Evolutionary conservation across 164 flowering plant genomes (phyloP).

Genomic region (Akebia trifoliata): DNA sequence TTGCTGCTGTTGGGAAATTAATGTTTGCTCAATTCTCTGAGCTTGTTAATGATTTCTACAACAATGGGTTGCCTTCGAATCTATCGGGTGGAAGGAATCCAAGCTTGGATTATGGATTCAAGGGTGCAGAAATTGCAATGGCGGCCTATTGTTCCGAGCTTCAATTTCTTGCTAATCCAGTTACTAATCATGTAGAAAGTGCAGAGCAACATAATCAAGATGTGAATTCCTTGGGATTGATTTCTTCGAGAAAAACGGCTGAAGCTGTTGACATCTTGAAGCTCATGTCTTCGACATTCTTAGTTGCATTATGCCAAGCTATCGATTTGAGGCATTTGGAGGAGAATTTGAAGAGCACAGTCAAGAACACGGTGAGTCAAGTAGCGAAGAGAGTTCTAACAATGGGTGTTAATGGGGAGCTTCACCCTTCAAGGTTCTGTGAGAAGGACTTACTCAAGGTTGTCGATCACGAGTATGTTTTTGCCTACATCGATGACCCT

Average conservation of each 20-base stretch:
- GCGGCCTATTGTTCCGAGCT: conserved; percentile 62
- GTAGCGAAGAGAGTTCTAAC: conserved; percentile 46
- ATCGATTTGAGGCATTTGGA: conserved; percentile 59
- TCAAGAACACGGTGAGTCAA: conserved; percentile 50
- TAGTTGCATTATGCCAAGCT: conserved; percentile 57
- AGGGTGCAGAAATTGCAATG: conserved; percentile 61
- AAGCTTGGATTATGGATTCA: conserved; percentile 64
- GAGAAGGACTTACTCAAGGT: conserved; percentile 57
- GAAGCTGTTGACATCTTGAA: conserved; percentile 56
- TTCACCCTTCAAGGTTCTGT: conserved; percentile 54
- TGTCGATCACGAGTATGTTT: conserved; percentile 42
- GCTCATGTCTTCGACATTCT: conserved; percentile 52
- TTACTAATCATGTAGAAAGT: conserved; percentile 63
- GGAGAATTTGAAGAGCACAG: conserved; percentile 46
- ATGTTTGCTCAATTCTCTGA: conserved; percentile 69
- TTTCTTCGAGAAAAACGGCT: conserved; percentile 52
- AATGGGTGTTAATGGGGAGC: conserved; percentile 46
- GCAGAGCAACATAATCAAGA: conserved; percentile 72
- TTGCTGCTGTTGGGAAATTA: conserved; percentile 59
- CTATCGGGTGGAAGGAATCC: conserved; percentile 59
- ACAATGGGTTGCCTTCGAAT: conserved; percentile 61
- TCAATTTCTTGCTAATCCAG: conserved; percentile 61
- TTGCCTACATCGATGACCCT: conserved; percentile 54
- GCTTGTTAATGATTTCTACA: conserved; percentile 60
- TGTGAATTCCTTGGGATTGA: conserved; percentile 60